Evolutionary conservation across 805 yeast species (phyloP).

Genomic region (Metschnikowia koreensis): DNA sequence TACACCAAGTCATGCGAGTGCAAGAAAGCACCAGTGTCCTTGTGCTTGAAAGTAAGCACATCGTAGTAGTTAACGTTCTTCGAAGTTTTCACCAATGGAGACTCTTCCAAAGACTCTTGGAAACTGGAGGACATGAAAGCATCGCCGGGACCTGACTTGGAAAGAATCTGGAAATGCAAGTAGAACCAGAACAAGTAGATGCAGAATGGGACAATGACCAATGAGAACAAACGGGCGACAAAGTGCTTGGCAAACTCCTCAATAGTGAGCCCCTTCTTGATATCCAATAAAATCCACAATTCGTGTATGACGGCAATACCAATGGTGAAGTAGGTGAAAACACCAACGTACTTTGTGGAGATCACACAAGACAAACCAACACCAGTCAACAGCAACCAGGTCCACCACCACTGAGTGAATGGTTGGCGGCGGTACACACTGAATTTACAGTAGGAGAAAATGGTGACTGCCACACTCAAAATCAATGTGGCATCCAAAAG

Average conservation of each 20-base stretch:
- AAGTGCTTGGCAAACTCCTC: constrained; percentile 65
- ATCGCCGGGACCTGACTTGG: constrained; percentile 94
- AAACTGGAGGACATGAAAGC: constrained; percentile 91
- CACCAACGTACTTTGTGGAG: constrained; percentile 95
- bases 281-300: constrained; percentile 83
- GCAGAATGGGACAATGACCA: constrained; percentile 76
- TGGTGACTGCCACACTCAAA: constrained; percentile 75
- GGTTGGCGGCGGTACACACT: constrained; percentile 63
- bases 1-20: constrained; percentile 79
- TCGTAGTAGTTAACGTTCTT: constrained; percentile 76
- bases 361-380: constrained; percentile 85
- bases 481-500: constrained; percentile 87
- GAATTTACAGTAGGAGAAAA: constrained; percentile 77
- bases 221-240: constrained; percentile 63
- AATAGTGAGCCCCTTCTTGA: constrained; percentile 60
- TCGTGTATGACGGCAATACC: constrained; percentile 86
- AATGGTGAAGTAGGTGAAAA: constrained; percentile 81
- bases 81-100: constrained; percentile 68
- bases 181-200: constrained; percentile 89
- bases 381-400: constrained; percentile 85
- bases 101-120: constrained; percentile 89
- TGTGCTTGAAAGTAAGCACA: constrained; percentile 72
- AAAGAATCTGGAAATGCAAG: constrained; percentile 79
- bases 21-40: constrained; percentile 71
- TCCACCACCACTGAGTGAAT: constrained; percentile 75